Conservation (phyloP, 1,284 basidiomycete genomes). For the Ustilago curta region DNA sequence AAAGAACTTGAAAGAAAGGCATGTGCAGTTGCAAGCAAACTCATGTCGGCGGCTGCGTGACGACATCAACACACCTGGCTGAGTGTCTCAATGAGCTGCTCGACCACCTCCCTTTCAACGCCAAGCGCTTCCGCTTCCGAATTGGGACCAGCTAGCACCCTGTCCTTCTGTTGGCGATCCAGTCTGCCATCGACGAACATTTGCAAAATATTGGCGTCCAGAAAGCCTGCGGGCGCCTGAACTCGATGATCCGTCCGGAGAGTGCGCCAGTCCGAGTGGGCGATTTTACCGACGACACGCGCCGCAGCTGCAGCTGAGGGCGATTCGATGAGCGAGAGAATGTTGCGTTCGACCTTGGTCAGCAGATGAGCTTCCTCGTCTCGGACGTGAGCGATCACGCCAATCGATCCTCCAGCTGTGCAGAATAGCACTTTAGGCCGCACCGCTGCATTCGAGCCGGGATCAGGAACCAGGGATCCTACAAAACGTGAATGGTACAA, state of each 20-base stretch:
- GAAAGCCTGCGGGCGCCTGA: constrained; percentile 46
- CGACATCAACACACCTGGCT: constrained; percentile 26
- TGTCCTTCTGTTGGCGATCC: constrained; percentile 21
- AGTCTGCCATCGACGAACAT: constrained; percentile 42
- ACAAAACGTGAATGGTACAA: neutral
- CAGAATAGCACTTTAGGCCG: constrained; percentile 49
- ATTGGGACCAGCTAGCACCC: constrained; percentile 23
- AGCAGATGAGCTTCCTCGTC: constrained; percentile 31
- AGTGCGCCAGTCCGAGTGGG: constrained; percentile 60
- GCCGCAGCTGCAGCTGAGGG: constrained; percentile 9
- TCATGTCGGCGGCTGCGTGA: neutral
- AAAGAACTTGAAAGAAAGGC: neutral
- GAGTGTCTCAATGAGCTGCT: constrained; percentile 33
- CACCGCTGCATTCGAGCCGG: constrained; percentile 15
- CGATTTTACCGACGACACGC: constrained; percentile 41
- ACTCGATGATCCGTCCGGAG: constrained; percentile 65
- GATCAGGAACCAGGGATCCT: constrained; percentile 30
- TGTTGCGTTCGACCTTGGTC: constrained; percentile 56
- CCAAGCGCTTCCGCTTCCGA: constrained; percentile 23
- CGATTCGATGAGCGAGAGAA: constrained; percentile 32
- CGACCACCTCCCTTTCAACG: constrained; percentile 27
- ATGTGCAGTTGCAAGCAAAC: neutral
- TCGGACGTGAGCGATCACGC: constrained; percentile 46
- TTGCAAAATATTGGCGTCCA: constrained; percentile 61
- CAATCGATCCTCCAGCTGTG: constrained; percentile 62